Evolutionary conservation across 805 yeast genomes (phyloP), one percentile per base, ranked within the genome.

Genomic region (Suhomyces prunicola): DNA sequence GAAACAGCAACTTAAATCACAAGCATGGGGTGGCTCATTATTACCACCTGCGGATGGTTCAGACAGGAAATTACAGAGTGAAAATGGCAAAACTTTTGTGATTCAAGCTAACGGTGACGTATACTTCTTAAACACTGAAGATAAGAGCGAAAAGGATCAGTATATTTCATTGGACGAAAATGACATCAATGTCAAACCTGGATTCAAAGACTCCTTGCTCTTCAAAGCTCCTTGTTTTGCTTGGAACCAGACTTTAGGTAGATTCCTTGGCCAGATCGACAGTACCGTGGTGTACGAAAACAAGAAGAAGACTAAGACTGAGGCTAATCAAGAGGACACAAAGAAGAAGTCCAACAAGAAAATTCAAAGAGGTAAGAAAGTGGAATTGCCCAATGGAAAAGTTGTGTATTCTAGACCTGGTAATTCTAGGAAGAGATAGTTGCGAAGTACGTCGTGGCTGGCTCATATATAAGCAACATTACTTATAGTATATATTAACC

Each of bases 301-400:
- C 23, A 50, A 57, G 50, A 33, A 50, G 56, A 39, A 68, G 67
- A 53, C 64, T 60, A 48, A 70, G 64, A 52, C 70, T 69, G 61
- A 66, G 68, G 50, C 60, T 57, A 17, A 69, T 61, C 55, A 54
- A 33, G 50, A 50, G 17, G 56, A 57, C 23, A 15, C 49, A 29
- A 56, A 60, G 33, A 52, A 60, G 42, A 69, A 69, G 55, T 63
- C 60, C 47, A 71, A 65, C 54, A 72, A 71, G 61, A 67, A 69
- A 48, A 62, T 59, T 17, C 70, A 62, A 23, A 68, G 65, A 48
- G 82, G 81, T 8, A 76, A 76, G 52, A 80, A 75, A 57, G 65
- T 72, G 45, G 81, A 74, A 48, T 70, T 85, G 54, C 86, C 87
- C 8, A 85, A 84, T 60, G 89, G 89, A 0, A 84, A 84, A 62